Evolutionary conservation across 441 rosid species (phyloP).

Genomic region (Gossypium davidsonii): DNA sequence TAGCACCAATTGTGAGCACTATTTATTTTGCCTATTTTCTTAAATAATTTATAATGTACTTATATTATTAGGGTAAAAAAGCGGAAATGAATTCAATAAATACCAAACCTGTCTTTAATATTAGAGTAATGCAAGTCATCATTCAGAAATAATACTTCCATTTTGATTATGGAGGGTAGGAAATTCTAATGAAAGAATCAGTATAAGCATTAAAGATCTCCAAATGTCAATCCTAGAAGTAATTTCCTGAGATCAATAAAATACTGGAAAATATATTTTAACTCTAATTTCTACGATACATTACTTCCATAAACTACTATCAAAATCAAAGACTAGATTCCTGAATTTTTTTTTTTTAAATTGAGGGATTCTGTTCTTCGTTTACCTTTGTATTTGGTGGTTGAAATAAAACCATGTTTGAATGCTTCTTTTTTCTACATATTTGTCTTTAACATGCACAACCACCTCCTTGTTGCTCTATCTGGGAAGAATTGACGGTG

Average conservation of each 20-base stretch:
- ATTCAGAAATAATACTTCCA: no score
- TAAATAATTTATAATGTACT: no score
- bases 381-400: background rate
- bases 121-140: no score
- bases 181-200: background rate
- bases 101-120: no score
- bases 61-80: no score
- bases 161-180: no score
- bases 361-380: background rate
- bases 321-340: slow-evolving; percentile 5
- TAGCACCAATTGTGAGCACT: no score
- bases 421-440: background rate
- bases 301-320: background rate
- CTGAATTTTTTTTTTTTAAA: background rate
- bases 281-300: background rate
- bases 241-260: background rate
- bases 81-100: no score
- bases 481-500: slow-evolving; percentile 36
- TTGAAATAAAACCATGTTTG: background rate
- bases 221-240: background rate
- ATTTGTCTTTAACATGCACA: slow-evolving; percentile 39
- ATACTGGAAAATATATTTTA: background rate
- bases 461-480: slow-evolving; percentile 54
- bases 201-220: background rate
- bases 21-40: no score